A percentile compares a stretch with the other conserved stretches of the same genome.
phyloP scores from a whole-genome alignment of 345 rosid genomes.

The Firmiana major region DNA sequence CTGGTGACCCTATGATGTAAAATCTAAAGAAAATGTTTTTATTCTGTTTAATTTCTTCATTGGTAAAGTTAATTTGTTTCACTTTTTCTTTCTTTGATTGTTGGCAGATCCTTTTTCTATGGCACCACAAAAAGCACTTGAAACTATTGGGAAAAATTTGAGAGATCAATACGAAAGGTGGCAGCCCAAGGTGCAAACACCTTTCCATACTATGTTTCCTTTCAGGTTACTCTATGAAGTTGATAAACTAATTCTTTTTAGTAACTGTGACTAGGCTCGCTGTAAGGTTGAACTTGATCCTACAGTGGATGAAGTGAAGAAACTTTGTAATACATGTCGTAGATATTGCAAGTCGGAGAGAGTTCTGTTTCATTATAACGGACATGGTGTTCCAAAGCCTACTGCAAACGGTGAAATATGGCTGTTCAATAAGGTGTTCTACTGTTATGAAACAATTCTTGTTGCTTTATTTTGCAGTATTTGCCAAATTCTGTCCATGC shows the following conservation, averaged over 20 bases:
- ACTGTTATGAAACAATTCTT: neutral
- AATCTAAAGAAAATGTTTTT: neutral
- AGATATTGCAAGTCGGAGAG: conserved; percentile 90
- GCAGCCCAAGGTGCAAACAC: conserved; percentile 84
- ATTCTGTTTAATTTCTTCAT: neutral
- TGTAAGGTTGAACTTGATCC: conserved; percentile 92
- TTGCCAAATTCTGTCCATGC: conserved; percentile 13
- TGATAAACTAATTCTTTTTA: conserved; percentile 18
- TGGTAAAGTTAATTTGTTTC: neutral
- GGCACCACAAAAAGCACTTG: conserved; percentile 95
- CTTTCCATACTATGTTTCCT: neutral
- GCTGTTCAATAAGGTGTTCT: conserved; percentile 88
- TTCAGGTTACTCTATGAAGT: conserved; percentile 14
- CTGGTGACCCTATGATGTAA: neutral
- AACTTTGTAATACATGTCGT: conserved; percentile 87
- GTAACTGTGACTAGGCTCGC: conserved; percentile 59
- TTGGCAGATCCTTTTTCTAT: conserved; percentile 93
- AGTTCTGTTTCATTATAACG: conserved; percentile 96
- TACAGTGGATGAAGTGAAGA: conserved; percentile 88
- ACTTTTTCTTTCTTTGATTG: neutral
- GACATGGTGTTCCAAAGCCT: conserved; percentile 99
- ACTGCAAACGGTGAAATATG: conserved; percentile 98
- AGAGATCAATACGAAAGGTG: conserved; percentile 94
- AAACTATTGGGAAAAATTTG: conserved; percentile 81
- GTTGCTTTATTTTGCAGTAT: neutral